phyloP scores from a whole-genome alignment of 352 stramenopile species.

The Phytophthora foliorum region DNA sequence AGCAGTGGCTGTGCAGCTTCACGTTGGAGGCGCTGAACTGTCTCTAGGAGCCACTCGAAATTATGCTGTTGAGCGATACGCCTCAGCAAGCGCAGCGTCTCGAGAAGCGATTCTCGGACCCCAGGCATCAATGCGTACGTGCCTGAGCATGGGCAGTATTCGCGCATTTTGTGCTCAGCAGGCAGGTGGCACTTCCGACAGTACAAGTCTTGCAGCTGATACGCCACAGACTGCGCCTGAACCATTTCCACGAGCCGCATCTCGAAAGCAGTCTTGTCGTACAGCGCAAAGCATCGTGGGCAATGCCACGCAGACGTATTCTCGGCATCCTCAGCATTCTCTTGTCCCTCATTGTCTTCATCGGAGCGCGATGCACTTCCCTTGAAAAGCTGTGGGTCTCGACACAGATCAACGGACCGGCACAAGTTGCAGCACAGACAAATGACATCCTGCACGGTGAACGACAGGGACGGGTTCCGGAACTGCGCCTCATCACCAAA shows the following conservation, averaged over 20 bases:
- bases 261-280: slow-evolving; percentile 93
- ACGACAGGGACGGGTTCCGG: slow-evolving; percentile 94
- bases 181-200: slow-evolving; percentile 86
- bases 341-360: slow-evolving; percentile 40
- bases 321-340: slow-evolving; percentile 29
- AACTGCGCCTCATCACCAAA: slow-evolving; percentile 90
- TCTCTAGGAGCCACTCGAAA: slow-evolving; percentile 78
- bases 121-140: slow-evolving; percentile 55
- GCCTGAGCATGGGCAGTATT: slow-evolving; percentile 87
- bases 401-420: slow-evolving; percentile 97
- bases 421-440: slow-evolving; percentile 97
- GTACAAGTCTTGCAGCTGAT: slow-evolving; percentile 93
- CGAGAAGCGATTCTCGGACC: slow-evolving; percentile 49
- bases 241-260: slow-evolving; percentile 92
- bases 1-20: slow-evolving; percentile 29
- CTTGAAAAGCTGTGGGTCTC: slow-evolving; percentile 92
- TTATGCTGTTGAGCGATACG: slow-evolving; percentile 74
- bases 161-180: slow-evolving; percentile 77
- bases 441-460: slow-evolving; percentile 98
- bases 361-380: slow-evolving; percentile 48
- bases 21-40: slow-evolving; percentile 66
- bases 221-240: slow-evolving; percentile 89
- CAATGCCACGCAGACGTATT: slow-evolving; percentile 84
- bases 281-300: slow-evolving; percentile 92
- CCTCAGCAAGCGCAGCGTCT: slow-evolving; percentile 72